phyloP scores from a whole-genome alignment of 495 filamentous ascomycete genomes.

The Aspergillus wentii region DNA sequence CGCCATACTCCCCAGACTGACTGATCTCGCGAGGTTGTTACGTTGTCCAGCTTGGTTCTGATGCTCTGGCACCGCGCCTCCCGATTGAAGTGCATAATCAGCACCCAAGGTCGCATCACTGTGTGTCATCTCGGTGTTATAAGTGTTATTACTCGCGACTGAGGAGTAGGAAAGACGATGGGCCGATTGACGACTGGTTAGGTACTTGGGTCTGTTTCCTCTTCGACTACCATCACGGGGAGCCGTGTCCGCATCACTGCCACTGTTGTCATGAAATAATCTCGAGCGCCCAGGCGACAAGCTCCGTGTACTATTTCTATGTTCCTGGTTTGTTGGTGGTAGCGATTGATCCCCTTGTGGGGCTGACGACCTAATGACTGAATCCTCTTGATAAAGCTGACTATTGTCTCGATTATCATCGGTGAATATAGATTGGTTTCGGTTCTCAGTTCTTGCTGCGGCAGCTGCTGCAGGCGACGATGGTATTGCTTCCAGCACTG shows the following conservation, averaged over 20 bases:
- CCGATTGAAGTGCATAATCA: conserved; percentile 82
- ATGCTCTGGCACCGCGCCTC: conserved; percentile 66
- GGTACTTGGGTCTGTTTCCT: conserved; percentile 60
- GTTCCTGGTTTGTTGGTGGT: conserved; percentile 28
- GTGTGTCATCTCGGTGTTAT: conserved; percentile 50
- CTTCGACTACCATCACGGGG: conserved; percentile 28
- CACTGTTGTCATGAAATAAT: conserved; percentile 27
- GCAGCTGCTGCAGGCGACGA: conserved; percentile 67
- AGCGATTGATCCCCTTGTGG: conserved; percentile 22
- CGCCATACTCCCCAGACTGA: conserved; percentile 92
- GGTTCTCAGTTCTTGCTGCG: conserved; percentile 46
- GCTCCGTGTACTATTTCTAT: conserved; percentile 21
- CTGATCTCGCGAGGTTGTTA: conserved; percentile 64
- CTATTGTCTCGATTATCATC: conserved; percentile 14
- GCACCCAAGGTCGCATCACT: conserved; percentile 73
- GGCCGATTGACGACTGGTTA: conserved; percentile 68
- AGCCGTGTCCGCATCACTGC: conserved; percentile 18
- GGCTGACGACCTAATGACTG: conserved; percentile 16
- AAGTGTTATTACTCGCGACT: conserved; percentile 58
- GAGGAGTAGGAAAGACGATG: conserved; percentile 78
- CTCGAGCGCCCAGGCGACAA: conserved; percentile 32
- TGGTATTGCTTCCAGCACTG: conserved; percentile 53
- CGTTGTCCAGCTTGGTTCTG: conserved; percentile 35
- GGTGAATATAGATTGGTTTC: conserved; percentile 18
- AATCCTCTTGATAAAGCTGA: conserved; percentile 23